A percentile compares a stretch with the other conserved stretches of the same genome.
Conservation (phyloP, 208 protist species). For the Porcisia hertigi region DNA sequence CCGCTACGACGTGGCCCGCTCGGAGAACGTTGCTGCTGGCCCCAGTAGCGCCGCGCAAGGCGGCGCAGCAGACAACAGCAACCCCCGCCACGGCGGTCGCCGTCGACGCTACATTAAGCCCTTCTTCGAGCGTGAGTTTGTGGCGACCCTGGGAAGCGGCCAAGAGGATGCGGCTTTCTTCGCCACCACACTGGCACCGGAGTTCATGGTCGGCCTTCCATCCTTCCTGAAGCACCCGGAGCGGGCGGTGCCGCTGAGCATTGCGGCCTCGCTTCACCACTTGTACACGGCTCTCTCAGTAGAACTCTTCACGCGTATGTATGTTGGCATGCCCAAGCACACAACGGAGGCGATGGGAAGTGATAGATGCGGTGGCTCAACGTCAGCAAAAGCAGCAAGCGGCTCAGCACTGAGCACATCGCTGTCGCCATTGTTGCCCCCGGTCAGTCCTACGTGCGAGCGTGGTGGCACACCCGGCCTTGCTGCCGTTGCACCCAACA, state of each 20-base stretch:
- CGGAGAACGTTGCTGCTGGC: conserved; percentile 14
- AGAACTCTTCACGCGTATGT: conserved; percentile 35
- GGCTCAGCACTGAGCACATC: not conserved
- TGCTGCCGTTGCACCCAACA: not conserved
- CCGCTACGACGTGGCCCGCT: conserved; percentile 36
- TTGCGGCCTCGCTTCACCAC: conserved; percentile 60
- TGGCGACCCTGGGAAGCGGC: conserved; percentile 43
- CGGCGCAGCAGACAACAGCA: conserved; percentile 6
- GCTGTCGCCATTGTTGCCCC: not conserved
- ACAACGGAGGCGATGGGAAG: conserved; percentile 1
- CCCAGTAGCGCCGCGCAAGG: conserved; percentile 12
- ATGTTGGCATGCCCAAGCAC: not conserved
- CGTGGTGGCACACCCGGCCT: not conserved
- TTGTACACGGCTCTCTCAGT: conserved; percentile 45
- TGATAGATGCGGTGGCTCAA: not conserved
- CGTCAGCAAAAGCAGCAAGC: conserved; percentile 11
- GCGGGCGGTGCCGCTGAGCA: conserved; percentile 41
- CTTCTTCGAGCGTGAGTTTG: conserved; percentile 66
- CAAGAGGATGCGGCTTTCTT: conserved; percentile 42
- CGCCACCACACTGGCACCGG: conserved; percentile 42
- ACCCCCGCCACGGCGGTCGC: conserved; percentile 20
- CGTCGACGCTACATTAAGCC: conserved; percentile 38
- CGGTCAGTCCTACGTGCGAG: not conserved
- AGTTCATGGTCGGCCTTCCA: conserved; percentile 59
- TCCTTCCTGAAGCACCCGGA: conserved; percentile 54